phyloP scores from a whole-genome alignment of 306 rosid species.

The Potentilla sterilis region DNA sequence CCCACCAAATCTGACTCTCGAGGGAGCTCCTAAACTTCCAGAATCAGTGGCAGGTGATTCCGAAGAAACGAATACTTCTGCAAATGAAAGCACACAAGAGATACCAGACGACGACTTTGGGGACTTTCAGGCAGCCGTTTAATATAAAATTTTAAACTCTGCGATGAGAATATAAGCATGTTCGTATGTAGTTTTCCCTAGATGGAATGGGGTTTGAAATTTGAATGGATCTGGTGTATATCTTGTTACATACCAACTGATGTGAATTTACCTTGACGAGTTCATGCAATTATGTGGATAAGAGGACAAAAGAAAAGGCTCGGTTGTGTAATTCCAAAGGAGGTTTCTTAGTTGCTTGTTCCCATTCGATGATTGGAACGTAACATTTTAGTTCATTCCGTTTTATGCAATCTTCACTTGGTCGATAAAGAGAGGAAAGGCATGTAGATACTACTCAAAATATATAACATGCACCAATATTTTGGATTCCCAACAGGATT shows the following conservation, averaged over 20 bases:
- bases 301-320: background rate
- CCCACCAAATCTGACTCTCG: constrained; percentile 49
- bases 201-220: constrained; percentile 20
- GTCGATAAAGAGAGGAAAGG: too few species aligned
- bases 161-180: background rate
- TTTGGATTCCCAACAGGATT: too few species aligned
- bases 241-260: constrained; percentile 22
- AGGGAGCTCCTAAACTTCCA: constrained; percentile 32
- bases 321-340: too few species aligned
- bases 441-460: too few species aligned
- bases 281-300: background rate
- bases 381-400: too few species aligned
- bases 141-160: constrained; percentile 20
- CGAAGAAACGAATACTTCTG: constrained; percentile 28
- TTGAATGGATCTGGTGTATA: constrained; percentile 28
- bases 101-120: constrained; percentile 86
- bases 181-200: constrained; percentile 3
- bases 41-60: constrained; percentile 38
- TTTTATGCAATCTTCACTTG: too few species aligned
- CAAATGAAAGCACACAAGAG: constrained; percentile 43
- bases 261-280: constrained; percentile 12
- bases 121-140: constrained; percentile 84
- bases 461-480: too few species aligned
- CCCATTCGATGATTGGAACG: too few species aligned
- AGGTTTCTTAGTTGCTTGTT: too few species aligned